A percentile compares a stretch with the other conserved stretches of the same genome.
These are phyloP conservation scores for Dryas alaskensis DNA, from an alignment of 306 rosid genomes.

Conservation along the genomic window DNA sequence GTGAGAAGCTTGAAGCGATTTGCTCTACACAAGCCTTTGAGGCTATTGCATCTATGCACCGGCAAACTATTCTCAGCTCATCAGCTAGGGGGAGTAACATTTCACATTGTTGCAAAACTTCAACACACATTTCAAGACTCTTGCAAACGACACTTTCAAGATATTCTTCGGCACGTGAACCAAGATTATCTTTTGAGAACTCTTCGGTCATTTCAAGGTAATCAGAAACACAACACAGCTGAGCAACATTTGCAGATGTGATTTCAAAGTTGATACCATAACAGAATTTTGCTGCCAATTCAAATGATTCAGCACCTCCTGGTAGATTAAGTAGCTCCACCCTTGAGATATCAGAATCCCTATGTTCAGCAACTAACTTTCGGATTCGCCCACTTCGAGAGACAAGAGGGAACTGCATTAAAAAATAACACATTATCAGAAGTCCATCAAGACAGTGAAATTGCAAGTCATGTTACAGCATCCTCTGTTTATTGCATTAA, in stretches of 20 bases:
- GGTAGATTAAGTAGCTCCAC: conserved; percentile 92
- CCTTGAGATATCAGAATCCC: conserved; percentile 85
- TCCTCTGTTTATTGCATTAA: background rate
- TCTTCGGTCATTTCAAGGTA: conserved; percentile 96
- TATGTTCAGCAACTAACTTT: conserved; percentile 82
- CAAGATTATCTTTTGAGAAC: conserved; percentile 80
- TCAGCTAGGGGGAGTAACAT: conserved; percentile 81
- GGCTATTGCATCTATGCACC: conserved; percentile 93
- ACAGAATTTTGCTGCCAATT: conserved; percentile 93
- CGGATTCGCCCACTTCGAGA: conserved; percentile 95
- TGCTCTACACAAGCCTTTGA: conserved; percentile 96
- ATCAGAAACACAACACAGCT: conserved; percentile 81
- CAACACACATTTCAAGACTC: conserved; percentile 91
- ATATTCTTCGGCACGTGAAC: conserved; percentile 82
- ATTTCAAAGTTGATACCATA: conserved; percentile 96
- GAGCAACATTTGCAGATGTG: conserved; percentile 78
- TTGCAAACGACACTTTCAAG: conserved; percentile 75
- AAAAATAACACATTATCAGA: conserved; percentile 12
- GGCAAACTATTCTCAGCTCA: conserved; percentile 66
- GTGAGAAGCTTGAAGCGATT: conserved; percentile 94
- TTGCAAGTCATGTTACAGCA: background rate
- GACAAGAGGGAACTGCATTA: conserved; percentile 92
- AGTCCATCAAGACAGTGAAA: conserved; percentile 18
- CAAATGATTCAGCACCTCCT: conserved; percentile 89
- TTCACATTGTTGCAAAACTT: conserved; percentile 92